Base-by-base conservation (phyloP, 2,329 filamentous ascomycete species). In the Xylaria arbuscula region DNA sequence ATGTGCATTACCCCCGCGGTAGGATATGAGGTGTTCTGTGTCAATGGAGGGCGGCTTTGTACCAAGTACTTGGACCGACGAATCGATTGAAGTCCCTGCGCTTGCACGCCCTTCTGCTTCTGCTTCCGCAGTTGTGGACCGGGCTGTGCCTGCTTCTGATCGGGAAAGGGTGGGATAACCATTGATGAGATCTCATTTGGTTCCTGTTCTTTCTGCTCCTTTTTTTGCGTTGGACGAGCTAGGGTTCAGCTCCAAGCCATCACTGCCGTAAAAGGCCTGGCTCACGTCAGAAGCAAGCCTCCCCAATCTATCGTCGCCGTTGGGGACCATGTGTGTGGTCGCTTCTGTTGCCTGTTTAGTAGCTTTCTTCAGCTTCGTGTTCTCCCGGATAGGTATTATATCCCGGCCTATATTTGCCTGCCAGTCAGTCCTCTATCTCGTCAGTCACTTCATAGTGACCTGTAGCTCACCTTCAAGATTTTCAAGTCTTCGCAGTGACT, bases 271-370 rank as follows among this genome's bases (percentile, higher is more conserved):
- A 22, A 57, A 34, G 10, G 48, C 13, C 6, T 17, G 3, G 3
- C 11, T 3, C 11, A 68, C 22, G 22, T 62, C 22, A 19, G 42
- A 45, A 54, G 38, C 38, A 22, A 62, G 47, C 9, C 24, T 54
- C 8, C 24, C 3, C n/a, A 62, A 38, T 17, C 2, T 22, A 24
- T 34, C 53, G 17, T 17, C n/a, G n/a, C 45, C 5, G 10, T 15
- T 19, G 4, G 19, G n/a, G 38, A 47, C 2, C n/a, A 38, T 2
- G 22, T 45, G 17, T 11, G 6, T 11, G n/a, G 45, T 50, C 6
- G 50, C 42, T 42, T 61, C 36, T 36, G 61, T 53, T 11, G 50
- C 61, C 15, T 60, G 32, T 15, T 24, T n/a, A 9, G 64, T 60
- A 6, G 34, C 56, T 8, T 5, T 42, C 57, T 28, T 61, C 15